Percentiles rank a stretch among this genome's conserved stretches.
These are phyloP conservation scores for Citrus reticulata DNA, from an alignment of 345 rosid species.

Conservation along the genomic window DNA sequence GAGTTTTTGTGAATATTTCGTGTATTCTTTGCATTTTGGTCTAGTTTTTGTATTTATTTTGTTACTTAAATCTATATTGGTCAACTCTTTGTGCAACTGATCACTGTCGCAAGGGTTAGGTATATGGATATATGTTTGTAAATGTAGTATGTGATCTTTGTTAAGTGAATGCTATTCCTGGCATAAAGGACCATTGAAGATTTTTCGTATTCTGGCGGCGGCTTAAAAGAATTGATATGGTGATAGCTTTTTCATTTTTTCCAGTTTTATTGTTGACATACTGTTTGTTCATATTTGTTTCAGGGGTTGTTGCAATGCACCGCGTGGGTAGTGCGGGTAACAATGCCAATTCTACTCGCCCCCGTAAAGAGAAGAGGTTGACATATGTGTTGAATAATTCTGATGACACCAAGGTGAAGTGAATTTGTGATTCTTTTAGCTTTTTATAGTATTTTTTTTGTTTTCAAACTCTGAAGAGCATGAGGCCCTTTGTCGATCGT, in stretches of 20 bases:
- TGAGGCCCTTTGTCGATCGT: not conserved
- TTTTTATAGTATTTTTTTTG: not conserved
- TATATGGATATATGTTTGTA: not conserved
- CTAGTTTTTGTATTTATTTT: not conserved
- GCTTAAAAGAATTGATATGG: not conserved
- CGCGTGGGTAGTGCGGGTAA: constrained; percentile 99
- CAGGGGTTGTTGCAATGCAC: constrained; percentile 78
- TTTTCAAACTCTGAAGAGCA: not conserved
- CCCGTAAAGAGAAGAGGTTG: constrained; percentile 94
- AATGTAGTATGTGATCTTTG: not conserved
- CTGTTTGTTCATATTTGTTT: constrained; percentile 5
- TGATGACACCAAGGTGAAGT: constrained; percentile 64
- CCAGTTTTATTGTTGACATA: not conserved
- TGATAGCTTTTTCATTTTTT: not conserved
- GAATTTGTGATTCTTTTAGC: not conserved
- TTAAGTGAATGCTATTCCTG: not conserved
- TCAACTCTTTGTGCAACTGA: not conserved
- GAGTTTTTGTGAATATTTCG: not conserved
- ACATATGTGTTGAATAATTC: constrained; percentile 85
- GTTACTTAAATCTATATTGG: not conserved
- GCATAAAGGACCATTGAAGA: not conserved
- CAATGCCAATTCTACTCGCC: constrained; percentile 72
- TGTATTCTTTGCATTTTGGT: not conserved
- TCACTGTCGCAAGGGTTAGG: not conserved
- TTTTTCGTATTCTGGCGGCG: not conserved